These are phyloP conservation scores for Aschersonia sp. DNA, from an alignment of 2,329 filamentous ascomycete species.

Conservation along the genomic window DNA sequence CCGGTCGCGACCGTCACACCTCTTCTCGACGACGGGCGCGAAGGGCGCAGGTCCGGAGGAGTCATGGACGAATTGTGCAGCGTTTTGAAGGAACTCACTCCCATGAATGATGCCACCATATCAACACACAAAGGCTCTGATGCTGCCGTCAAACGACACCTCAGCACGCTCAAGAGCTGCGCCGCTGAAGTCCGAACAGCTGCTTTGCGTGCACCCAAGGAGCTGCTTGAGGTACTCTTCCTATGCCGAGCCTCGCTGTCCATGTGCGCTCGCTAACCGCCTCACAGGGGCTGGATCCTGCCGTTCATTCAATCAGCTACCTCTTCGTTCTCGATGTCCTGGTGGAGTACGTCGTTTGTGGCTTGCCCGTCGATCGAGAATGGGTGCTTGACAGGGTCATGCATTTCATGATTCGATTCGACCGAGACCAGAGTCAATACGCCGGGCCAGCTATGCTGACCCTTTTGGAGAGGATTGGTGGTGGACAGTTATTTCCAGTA, in stretches of 20 bases:
- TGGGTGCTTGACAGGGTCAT: conserved; percentile 25
- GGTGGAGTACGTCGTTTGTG: conserved; percentile 10
- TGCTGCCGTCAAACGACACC: conserved; percentile 2
- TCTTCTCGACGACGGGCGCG: too few species aligned
- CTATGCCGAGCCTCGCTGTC: neutral
- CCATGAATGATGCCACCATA: neutral
- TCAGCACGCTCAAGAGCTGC: neutral
- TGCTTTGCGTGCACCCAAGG: conserved; percentile 17
- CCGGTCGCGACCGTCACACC: too few species aligned
- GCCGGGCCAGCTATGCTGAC: conserved; percentile 26
- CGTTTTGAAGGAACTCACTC: conserved; percentile 1
- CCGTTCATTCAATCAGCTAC: conserved; percentile 35
- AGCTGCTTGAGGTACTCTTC: conserved; percentile 22
- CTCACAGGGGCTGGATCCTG: conserved; percentile 30
- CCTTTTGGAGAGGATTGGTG: conserved; percentile 25
- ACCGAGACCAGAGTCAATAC: conserved; percentile 37
- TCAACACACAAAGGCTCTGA: conserved; percentile 1
- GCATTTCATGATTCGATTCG: conserved; percentile 32
- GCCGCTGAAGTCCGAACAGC: conserved; percentile 4
- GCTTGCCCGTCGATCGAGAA: conserved; percentile 15
- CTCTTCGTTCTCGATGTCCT: conserved; percentile 30
- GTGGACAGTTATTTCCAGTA: conserved; percentile 27
- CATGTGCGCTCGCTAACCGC: neutral
- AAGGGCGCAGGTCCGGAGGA: too few species aligned
- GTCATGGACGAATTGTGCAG: conserved; percentile 1